phyloP scores from a whole-genome alignment of 192 early-diverging fungal genomes.

The Chytriomyces confervae region DNA sequence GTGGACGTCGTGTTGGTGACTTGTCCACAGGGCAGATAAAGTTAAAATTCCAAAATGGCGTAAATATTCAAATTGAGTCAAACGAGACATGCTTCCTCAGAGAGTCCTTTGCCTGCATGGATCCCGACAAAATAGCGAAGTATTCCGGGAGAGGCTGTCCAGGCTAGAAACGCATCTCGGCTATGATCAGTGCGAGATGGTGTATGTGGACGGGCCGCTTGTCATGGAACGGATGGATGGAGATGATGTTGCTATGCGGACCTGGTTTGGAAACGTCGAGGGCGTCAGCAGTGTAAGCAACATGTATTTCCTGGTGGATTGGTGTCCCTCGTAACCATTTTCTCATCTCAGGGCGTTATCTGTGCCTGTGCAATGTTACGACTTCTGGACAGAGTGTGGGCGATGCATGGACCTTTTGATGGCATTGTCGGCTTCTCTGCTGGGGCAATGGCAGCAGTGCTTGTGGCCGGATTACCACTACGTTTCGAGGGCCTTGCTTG shows the following conservation, averaged over 20 bases:
- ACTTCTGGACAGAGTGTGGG: slow-evolving; percentile 11
- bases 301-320: not conserved
- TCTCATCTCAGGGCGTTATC: not conserved
- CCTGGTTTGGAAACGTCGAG: slow-evolving; percentile 26
- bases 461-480: slow-evolving; percentile 11
- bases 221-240: slow-evolving; percentile 5
- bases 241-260: slow-evolving; percentile 20
- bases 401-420: slow-evolving; percentile 31
- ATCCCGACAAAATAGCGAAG: slow-evolving; percentile 14
- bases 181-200: not conserved
- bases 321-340: not conserved
- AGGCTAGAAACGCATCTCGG: slow-evolving; percentile 20
- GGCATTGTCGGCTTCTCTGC: slow-evolving; percentile 35
- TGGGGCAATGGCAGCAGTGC: slow-evolving; percentile 2
- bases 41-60: too few species aligned
- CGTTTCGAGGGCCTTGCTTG: slow-evolving; percentile 16
- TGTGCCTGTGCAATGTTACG: slow-evolving; percentile 11
- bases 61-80: too few species aligned
- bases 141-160: slow-evolving; percentile 25
- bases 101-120: slow-evolving; percentile 35
- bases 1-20: too few species aligned
- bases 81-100: too few species aligned
- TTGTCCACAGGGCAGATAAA: too few species aligned
- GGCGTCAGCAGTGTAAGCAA: not conserved
- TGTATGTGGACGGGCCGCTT: slow-evolving; percentile 33